Conservation (phyloP, 371 early-diverging fungal species). For the Actinomortierella ambigua region DNA sequence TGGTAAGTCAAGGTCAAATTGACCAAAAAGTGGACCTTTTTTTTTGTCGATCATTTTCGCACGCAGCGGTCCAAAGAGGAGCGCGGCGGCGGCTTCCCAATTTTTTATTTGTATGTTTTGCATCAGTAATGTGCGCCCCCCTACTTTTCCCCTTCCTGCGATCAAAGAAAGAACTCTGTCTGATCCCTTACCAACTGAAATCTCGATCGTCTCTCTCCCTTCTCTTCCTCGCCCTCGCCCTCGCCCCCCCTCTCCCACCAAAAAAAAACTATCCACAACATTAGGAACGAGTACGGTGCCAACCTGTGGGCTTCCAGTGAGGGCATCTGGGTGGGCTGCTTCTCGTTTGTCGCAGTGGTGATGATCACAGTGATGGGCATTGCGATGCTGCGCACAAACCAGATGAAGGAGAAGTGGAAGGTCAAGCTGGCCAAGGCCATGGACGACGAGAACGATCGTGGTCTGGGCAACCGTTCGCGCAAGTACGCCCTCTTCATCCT, state of each 20-base stretch:
- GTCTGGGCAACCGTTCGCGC: slow-evolving; percentile 47
- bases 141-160: neutral
- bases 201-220: neutral
- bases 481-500: slow-evolving; percentile 63
- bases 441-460: slow-evolving; percentile 39
- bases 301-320: slow-evolving; percentile 78
- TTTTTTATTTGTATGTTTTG: neutral
- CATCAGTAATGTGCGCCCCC: neutral
- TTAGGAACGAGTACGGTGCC: slow-evolving; percentile 52
- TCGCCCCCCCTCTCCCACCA: neutral
- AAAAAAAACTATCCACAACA: slow-evolving; percentile 21
- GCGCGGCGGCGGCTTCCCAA: no score
- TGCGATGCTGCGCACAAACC: slow-evolving; percentile 70
- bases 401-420: slow-evolving; percentile 73
- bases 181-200: neutral
- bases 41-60: no score
- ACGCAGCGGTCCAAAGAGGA: no score
- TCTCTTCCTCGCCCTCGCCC: neutral
- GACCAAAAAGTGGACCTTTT: no score
- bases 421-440: slow-evolving; percentile 61
- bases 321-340: slow-evolving; percentile 71
- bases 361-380: slow-evolving; percentile 78
- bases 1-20: slow-evolving; percentile 33
- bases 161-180: neutral
- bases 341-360: slow-evolving; percentile 64